Evolutionary conservation across 176 grass and related monocot genomes (phyloP).

Genomic region (Oryza longistaminata): DNA sequence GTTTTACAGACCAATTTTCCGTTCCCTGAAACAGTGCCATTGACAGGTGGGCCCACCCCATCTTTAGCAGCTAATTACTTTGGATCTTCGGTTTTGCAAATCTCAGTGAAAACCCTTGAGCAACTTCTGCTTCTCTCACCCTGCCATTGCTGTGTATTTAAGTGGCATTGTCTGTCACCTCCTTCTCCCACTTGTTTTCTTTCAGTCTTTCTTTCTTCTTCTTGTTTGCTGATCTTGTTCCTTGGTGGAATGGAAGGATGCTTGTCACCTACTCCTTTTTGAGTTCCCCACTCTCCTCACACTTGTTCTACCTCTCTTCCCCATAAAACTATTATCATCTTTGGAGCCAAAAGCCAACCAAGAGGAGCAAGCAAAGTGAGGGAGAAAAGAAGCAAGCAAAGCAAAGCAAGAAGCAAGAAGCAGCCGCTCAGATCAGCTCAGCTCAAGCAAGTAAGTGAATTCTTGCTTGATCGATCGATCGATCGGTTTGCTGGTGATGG

Average conservation of each 20-base stretch:
- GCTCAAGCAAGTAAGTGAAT: background rate
- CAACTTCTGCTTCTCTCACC: slow-evolving; percentile 10
- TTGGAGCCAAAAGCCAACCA: slow-evolving; percentile 9
- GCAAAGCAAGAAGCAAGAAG: slow-evolving; percentile 17
- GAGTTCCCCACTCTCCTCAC: slow-evolving; percentile 39
- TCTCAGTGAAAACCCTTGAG: slow-evolving; percentile 2
- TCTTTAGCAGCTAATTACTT: background rate
- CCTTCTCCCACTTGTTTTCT: slow-evolving; percentile 5
- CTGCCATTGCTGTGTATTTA: slow-evolving; percentile 30
- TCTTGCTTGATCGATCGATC: slow-evolving; percentile 17
- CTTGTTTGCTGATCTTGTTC: background rate
- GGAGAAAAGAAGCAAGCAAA: slow-evolving; percentile 32
- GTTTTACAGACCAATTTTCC: slow-evolving; percentile 12
- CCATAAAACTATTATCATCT: slow-evolving; percentile 30
- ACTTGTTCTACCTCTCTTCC: slow-evolving; percentile 35
- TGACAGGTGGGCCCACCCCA: background rate
- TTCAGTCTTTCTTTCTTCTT: background rate
- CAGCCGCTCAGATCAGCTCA: slow-evolving; percentile 10
- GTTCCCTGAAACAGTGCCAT: background rate
- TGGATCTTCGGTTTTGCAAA: slow-evolving; percentile 32
- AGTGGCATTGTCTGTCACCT: slow-evolving; percentile 17
- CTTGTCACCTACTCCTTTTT: slow-evolving; percentile 86
- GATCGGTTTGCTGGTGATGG: slow-evolving; percentile 40
- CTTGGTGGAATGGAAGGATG: slow-evolving; percentile 65
- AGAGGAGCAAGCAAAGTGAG: slow-evolving; percentile 41